Base-by-base conservation (phyloP, 495 filamentous ascomycete species). In the Sphaerosporella brunnea region DNA sequence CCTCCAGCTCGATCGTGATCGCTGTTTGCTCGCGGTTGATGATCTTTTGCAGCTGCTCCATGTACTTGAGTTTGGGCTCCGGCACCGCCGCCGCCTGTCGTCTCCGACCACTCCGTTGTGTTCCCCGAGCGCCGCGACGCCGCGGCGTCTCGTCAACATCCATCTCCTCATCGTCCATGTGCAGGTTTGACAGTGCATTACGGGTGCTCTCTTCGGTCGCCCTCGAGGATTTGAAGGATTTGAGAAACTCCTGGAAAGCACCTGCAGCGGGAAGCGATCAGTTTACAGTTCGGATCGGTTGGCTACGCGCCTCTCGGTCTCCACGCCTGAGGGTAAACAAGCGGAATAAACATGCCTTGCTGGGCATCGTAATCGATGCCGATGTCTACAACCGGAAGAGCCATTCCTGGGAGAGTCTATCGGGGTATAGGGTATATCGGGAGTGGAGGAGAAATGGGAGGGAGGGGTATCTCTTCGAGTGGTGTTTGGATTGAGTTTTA, bases 1-100 rank as follows among this genome's bases (percentile, higher is more conserved):
- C 90, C 62, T 95, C 85, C 45, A 97, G 64, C 51, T 96, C 90
- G 59, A 97, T 81, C 36, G 80, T 65, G 37, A 95, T 71, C 54
- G 90, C 77, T 16, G 75, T 68, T 26, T 69, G 66, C 49, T 78
- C 70, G 21, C 90, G 71, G 63, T 96, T 80, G 48, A 87, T 79
- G 18, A 97, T 68, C 51, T 87, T 77, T 58, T 94, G 86, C 59
- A 97, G 68, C 62, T 88, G 71, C 45, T 87, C 75, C 74, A 84
- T 80, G 65, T 97, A 97, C 67, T 96, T 96, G 58, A 77, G 65
- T 60, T 80, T 82, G 1, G 78, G 74, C 51, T 74, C 66, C 48
- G 62, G 62, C 23, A 47, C 47, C n/a, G 35, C 44, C 20, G 51
- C 44, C 5, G 48, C 35, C 15, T 40, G 18, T 19, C 26, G 44